phyloP scores from a whole-genome alignment of 257 asterid genomes.

The Avicennia marina region DNA sequence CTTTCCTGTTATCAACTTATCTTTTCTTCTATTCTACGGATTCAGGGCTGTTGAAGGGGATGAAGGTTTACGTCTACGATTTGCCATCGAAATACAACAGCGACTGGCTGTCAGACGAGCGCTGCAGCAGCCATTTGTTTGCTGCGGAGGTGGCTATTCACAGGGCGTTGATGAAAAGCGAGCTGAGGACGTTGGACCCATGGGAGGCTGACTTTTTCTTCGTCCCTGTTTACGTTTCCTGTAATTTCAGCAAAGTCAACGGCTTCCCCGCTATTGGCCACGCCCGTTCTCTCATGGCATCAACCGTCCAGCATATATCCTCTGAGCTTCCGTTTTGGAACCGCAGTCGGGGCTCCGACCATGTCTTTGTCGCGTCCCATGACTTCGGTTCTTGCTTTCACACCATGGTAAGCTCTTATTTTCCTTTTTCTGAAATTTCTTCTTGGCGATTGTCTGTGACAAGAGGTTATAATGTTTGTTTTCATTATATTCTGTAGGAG shows the following conservation, averaged over 20 bases:
- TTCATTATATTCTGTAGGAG: slow-evolving; percentile 42
- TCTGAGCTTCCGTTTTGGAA: slow-evolving; percentile 72
- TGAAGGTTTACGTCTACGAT: slow-evolving; percentile 71
- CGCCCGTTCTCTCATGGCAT: slow-evolving; percentile 58
- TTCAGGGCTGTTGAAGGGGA: slow-evolving; percentile 35
- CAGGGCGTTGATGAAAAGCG: slow-evolving; percentile 49
- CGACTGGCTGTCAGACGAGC: slow-evolving; percentile 58
- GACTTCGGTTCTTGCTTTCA: slow-evolving; percentile 97
- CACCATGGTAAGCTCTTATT: slow-evolving; percentile 92
- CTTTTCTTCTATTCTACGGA: no score
- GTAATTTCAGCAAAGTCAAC: slow-evolving; percentile 81
- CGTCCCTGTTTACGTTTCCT: slow-evolving; percentile 88
- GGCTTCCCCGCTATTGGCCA: slow-evolving; percentile 95
- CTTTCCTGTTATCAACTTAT: no score
- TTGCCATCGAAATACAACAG: slow-evolving; percentile 62
- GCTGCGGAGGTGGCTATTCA: slow-evolving; percentile 94
- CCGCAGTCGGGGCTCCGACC: slow-evolving; percentile 82
- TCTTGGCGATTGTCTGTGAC: not conserved
- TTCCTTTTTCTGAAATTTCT: not conserved
- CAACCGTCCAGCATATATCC: slow-evolving; percentile 50
- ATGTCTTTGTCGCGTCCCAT: slow-evolving; percentile 86
- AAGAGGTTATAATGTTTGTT: not conserved
- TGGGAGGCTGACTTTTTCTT: slow-evolving; percentile 88
- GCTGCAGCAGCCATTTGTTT: slow-evolving; percentile 73
- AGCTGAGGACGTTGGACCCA: slow-evolving; percentile 56